Conservation (phyloP, 495 filamentous ascomycete genomes). For the Aspergillus bridgeri region DNA sequence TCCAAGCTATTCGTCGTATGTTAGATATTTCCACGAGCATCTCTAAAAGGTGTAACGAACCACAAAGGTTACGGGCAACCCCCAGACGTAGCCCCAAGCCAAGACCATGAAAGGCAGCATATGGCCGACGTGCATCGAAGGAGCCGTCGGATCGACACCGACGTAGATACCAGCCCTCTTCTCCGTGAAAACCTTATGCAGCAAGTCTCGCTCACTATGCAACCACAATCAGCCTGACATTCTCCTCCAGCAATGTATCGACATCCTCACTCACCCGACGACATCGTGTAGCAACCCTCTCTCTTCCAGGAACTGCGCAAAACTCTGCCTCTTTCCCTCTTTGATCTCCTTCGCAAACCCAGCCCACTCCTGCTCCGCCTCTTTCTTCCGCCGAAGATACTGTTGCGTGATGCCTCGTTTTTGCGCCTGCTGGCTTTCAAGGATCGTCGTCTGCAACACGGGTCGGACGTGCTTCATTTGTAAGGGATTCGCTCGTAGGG, state of each 20-base stretch:
- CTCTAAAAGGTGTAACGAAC: constrained; percentile 31
- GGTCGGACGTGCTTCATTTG: constrained; percentile 18
- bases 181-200: constrained; percentile 65
- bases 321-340: constrained; percentile 57
- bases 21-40: constrained; percentile 10
- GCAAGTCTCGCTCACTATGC: constrained; percentile 54
- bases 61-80: constrained; percentile 68
- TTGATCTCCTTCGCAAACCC: constrained; percentile 53
- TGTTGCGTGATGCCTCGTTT: constrained; percentile 48
- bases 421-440: constrained; percentile 19
- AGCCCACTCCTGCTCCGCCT: constrained; percentile 57
- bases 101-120: constrained; percentile 91
- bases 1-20: constrained; percentile 57
- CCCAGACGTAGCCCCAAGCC: constrained; percentile 89
- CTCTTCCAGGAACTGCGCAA: constrained; percentile 70
- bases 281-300: constrained; percentile 76
- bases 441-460: constrained; percentile 1
- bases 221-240: constrained; percentile 8
- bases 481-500: constrained; percentile 14
- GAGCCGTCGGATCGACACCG: constrained; percentile 89
- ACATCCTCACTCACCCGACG: constrained; percentile 62
- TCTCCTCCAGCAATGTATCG: neutral
- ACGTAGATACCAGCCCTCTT: constrained; percentile 78
- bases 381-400: constrained; percentile 48
- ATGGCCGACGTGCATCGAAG: constrained; percentile 88